Evolutionary conservation across 805 yeast genomes (phyloP).

Genomic region (Ogataea siamensis): DNA sequence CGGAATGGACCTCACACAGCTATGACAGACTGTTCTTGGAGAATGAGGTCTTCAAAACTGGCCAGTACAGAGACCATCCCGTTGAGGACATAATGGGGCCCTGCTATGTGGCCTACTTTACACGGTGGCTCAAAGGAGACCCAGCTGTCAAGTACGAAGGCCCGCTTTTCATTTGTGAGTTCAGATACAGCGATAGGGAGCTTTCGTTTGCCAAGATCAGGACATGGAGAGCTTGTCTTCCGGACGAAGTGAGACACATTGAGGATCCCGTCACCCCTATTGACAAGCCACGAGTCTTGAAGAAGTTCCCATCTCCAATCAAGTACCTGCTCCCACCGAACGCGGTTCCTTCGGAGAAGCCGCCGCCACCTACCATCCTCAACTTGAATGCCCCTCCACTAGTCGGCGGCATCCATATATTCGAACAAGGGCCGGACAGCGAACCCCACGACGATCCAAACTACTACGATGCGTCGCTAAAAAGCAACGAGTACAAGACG

Average conservation of each 20-base stretch:
- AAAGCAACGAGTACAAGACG: conserved; percentile 28
- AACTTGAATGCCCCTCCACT: conserved; percentile 91
- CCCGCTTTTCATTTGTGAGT: conserved; percentile 91
- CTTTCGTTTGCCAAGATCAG: conserved; percentile 90
- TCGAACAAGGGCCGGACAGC: conserved; percentile 62
- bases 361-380: conserved; percentile 81
- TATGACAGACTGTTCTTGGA: conserved; percentile 85
- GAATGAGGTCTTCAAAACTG: conserved; percentile 94
- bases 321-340: conserved; percentile 71
- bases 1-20: conserved; percentile 96
- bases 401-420: conserved; percentile 83
- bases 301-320: conserved; percentile 81
- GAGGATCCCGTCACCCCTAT: conserved; percentile 81
- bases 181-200: conserved; percentile 87
- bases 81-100: conserved; percentile 88
- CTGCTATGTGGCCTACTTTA: conserved; percentile 91
- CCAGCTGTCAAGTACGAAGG: conserved; percentile 78
- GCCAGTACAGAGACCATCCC: conserved; percentile 92
- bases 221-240: conserved; percentile 98
- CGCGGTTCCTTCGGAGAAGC: conserved; percentile 68
- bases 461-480: conserved; percentile 36
- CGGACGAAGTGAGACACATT: conserved; percentile 87
- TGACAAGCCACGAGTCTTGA: conserved; percentile 58
- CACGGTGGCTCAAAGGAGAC: conserved; percentile 92
- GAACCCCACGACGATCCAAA: conserved; percentile 66